Base-by-base conservation (phyloP, 805 yeast genomes). In the Suhomyces prunicola region DNA sequence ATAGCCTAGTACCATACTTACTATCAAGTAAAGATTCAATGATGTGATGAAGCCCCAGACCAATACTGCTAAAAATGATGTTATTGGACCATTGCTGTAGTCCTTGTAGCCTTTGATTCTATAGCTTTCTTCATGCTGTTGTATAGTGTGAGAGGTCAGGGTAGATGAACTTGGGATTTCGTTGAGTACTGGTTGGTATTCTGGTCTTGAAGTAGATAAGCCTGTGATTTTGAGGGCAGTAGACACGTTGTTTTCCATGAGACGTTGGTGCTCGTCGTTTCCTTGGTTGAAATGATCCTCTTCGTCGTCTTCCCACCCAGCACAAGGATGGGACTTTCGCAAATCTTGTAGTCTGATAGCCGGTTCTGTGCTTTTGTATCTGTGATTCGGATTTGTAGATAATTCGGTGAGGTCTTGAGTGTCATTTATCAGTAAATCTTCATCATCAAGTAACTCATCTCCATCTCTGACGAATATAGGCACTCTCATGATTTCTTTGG, bases 11-110 rank as follows among this genome's bases (percentile, higher is more conserved):
- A 74, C 54, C 68, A 77, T 79, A 27, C 84, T 63, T 27, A 70
- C 73, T 13, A 90, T 81, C 61, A 90, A 74, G 72, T 87, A 90
- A 54, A 86, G 71, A 63, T 90, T 90, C 62, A 90, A 78, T 24
- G 83, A 73, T 6, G 91, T 82, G 22, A 90, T 88, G 23, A 84
- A 76, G 0, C 80, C 80, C 90, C 96, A 90, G 12, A 87, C 80
- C 24, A 78, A 53, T 10, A 84, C 63, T 2, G 94, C 89, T 1
- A 74, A 46, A 44, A 76, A 65, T 3, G 87, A 73, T 45, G 87
- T 77, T 35, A 74, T 50, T 9, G 74, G 74, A 15, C 89, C 82
- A 65, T 88, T 88, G 61, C 92, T 86, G 79, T 87, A 84, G 69
- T 89, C 96, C 47, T 77, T 79, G 52, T 69, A 75, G 19, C 73